phyloP scores from a whole-genome alignment of 2,329 filamentous ascomycete genomes.

The Aschersonia sp. region DNA sequence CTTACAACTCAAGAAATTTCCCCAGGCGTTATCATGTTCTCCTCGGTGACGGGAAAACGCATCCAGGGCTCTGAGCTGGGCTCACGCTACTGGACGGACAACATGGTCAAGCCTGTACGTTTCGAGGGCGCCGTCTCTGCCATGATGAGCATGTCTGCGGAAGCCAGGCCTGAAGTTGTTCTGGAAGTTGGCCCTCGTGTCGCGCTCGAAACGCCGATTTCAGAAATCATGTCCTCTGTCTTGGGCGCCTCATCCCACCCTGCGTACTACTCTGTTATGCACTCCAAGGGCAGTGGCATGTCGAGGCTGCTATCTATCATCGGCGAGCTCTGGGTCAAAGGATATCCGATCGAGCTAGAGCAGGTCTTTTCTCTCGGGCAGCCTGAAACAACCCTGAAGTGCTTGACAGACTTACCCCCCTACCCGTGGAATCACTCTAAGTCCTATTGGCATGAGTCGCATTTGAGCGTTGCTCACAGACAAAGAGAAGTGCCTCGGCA shows the following conservation, averaged over 20 bases:
- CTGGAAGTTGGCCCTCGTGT: constrained; percentile 26
- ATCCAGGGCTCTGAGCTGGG: constrained; percentile 14
- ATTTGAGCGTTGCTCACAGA: constrained; percentile 26
- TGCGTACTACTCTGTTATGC: constrained; percentile 14
- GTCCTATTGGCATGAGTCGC: constrained; percentile 38
- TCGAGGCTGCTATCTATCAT: constrained; percentile 15
- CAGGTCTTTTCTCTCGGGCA: constrained; percentile 11
- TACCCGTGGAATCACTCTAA: constrained; percentile 41
- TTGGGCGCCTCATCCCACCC: constrained; percentile 1
- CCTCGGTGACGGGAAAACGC: constrained; percentile 20
- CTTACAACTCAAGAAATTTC: constrained; percentile 8
- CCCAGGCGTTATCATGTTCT: constrained; percentile 21
- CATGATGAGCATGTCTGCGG: constrained; percentile 15
- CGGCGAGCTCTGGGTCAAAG: constrained; percentile 23
- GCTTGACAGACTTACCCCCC: constrained; percentile 30
- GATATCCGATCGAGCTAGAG: constrained; percentile 16
- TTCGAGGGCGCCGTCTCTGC: constrained; percentile 24
- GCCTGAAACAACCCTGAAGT: constrained; percentile 10
- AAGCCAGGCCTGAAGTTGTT: constrained; percentile 18
- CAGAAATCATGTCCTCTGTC: constrained; percentile 17
- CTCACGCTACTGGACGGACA: constrained; percentile 29
- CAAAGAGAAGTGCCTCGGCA: constrained; percentile 29
- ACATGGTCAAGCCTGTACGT: constrained; percentile 28
- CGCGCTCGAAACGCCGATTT: constrained; percentile 20
- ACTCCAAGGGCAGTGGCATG: constrained; percentile 10